Conservation (phyloP, 805 yeast genomes). For the Cyberlindnera meyerae region DNA sequence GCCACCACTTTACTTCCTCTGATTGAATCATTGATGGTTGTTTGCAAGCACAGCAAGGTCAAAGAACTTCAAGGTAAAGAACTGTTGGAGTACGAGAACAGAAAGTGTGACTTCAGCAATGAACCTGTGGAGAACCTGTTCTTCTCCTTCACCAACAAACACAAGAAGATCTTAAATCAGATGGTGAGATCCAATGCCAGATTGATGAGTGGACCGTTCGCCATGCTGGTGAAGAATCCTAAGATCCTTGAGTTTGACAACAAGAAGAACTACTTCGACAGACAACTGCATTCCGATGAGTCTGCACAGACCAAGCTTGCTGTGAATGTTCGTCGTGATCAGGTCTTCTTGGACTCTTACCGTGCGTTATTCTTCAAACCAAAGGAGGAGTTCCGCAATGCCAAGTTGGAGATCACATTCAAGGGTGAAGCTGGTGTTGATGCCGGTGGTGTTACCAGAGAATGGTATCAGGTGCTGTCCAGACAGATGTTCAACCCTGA, state of each 20-base stretch:
- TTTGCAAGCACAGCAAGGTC: constrained; percentile 80
- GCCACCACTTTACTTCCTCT: constrained; percentile 81
- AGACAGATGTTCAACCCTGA: constrained; percentile 96
- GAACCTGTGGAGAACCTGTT: constrained; percentile 77
- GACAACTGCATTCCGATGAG: constrained; percentile 55
- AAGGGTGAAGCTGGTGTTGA: constrained; percentile 95
- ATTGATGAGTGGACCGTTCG: constrained; percentile 92
- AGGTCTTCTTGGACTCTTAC: constrained; percentile 88
- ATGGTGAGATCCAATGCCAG: constrained; percentile 91
- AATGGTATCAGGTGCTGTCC: constrained; percentile 93
- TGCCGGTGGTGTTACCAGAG: constrained; percentile 97
- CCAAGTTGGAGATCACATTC: constrained; percentile 76
- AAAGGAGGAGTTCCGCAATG: constrained; percentile 63
- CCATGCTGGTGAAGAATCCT: constrained; percentile 83
- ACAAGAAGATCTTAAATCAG: constrained; percentile 79
- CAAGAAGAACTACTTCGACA: constrained; percentile 78
- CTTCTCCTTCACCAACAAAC: constrained; percentile 83
- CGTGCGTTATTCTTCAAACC: constrained; percentile 75
- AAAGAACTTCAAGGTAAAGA: constrained; percentile 53
- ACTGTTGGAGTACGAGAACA: constrained; percentile 54
- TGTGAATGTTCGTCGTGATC: constrained; percentile 76
- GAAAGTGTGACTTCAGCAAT: constrained; percentile 58
- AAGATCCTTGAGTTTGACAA: constrained; percentile 91
- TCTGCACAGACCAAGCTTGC: constrained; percentile 43
- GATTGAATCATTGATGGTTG: constrained; percentile 91